Evolutionary conservation across 2,329 filamentous ascomycete genomes (phyloP).

Genomic region (Hysterium pulicare): DNA sequence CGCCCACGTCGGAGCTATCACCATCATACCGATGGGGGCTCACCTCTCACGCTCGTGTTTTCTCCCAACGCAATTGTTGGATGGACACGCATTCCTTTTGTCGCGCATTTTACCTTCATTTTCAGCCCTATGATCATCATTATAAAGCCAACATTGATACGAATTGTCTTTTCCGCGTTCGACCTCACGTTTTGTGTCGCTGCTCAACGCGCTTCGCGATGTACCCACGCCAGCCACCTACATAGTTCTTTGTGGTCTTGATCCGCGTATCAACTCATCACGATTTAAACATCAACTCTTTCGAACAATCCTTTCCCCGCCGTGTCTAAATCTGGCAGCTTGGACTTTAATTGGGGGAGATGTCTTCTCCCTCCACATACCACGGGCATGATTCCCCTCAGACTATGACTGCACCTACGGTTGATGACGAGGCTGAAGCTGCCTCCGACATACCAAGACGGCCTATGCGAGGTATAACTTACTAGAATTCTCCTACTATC

Average conservation of each 20-base stretch:
- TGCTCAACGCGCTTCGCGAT: slow-evolving; percentile 33
- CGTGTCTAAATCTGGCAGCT: slow-evolving; percentile 13
- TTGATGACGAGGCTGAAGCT: slow-evolving; percentile 23
- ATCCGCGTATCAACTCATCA: slow-evolving; percentile 10
- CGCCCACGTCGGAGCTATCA: too few species aligned
- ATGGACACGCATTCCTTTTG: too few species aligned
- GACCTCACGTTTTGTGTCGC: too few species aligned
- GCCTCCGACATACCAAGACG: slow-evolving; percentile 34
- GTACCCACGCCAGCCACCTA: slow-evolving; percentile 32
- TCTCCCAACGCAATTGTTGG: too few species aligned
- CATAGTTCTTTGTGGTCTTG: slow-evolving; percentile 19
- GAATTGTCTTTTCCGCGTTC: too few species aligned
- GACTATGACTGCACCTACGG: slow-evolving; percentile 14
- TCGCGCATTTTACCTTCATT: too few species aligned
- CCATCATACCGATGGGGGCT: too few species aligned
- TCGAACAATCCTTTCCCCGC: slow-evolving; percentile 4
- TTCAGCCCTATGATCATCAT: too few species aligned
- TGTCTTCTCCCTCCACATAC: slow-evolving; percentile 30
- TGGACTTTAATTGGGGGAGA: too few species aligned
- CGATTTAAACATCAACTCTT: slow-evolving; percentile 9
- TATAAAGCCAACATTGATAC: too few species aligned
- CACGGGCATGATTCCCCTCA: slow-evolving; percentile 21
- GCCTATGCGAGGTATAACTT: slow-evolving; percentile 46
- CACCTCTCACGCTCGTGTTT: too few species aligned
- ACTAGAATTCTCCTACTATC: slow-evolving; percentile 8